phyloP scores from a whole-genome alignment of 2,329 filamentous ascomycete genomes.

The Penicillium nordicum region DNA sequence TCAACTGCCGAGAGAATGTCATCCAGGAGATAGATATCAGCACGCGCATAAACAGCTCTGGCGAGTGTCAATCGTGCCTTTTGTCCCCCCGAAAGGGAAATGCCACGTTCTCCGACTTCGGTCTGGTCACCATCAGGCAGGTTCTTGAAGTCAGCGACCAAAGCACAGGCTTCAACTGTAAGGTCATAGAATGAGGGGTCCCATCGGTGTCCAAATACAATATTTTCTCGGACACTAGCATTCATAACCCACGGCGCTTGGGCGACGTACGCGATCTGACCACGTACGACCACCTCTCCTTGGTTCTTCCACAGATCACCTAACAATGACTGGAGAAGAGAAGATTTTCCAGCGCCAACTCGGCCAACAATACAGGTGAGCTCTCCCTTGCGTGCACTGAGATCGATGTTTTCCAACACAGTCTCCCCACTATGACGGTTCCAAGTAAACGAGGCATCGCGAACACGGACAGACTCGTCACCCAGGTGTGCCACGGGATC shows the following conservation, averaged over 20 bases:
- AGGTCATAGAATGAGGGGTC: constrained; percentile 92
- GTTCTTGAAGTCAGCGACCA: constrained; percentile 84
- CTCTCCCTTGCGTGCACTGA: constrained; percentile 86
- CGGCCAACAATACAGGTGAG: constrained; percentile 88
- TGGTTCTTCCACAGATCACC: constrained; percentile 89
- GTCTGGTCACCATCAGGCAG: constrained; percentile 95
- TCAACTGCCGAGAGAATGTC: constrained; percentile 97
- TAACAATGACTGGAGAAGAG: constrained; percentile 79
- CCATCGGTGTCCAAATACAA: constrained; percentile 91
- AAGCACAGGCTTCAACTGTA: constrained; percentile 85
- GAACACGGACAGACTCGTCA: constrained; percentile 80
- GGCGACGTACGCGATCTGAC: constrained; percentile 83
- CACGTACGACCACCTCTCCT: constrained; percentile 78
- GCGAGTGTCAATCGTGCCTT: constrained; percentile 91
- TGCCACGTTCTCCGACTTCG: constrained; percentile 92
- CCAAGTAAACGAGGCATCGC: constrained; percentile 90
- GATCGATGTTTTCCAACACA: constrained; percentile 78
- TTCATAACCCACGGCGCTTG: constrained; percentile 98
- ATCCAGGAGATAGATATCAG: constrained; percentile 93
- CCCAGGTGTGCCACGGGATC: constrained; percentile 70
- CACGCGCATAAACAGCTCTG: constrained; percentile 89
- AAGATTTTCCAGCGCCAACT: constrained; percentile 94
- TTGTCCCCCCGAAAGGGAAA: constrained; percentile 91
- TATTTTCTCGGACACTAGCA: constrained; percentile 93
- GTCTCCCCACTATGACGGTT: constrained; percentile 69